Evolutionary conservation across 768 basidiomycete genomes (phyloP).

Genomic region (Jaapia argillacea): DNA sequence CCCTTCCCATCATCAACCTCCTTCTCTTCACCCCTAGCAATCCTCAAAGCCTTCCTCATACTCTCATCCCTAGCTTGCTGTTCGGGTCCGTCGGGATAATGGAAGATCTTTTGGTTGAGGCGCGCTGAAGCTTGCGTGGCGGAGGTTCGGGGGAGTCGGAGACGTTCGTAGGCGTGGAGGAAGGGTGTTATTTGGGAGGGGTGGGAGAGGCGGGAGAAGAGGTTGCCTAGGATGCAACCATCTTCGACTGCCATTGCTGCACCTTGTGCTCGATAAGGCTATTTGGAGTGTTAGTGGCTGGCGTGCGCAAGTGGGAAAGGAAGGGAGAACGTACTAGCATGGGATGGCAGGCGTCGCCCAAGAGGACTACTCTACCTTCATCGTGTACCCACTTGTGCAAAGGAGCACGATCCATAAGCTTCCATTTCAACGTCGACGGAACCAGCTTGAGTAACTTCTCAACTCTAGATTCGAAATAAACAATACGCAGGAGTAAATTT

Average conservation of each 20-base stretch:
- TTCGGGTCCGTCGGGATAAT: conserved; percentile 16
- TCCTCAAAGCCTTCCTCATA: conserved; percentile 15
- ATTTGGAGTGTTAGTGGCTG: neutral
- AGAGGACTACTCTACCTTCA: conserved; percentile 9
- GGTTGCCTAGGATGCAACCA: conserved; percentile 17
- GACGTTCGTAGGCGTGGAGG: conserved; percentile 16
- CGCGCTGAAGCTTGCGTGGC: conserved; percentile 13
- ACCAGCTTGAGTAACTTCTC: conserved; percentile 11
- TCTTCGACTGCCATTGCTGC: conserved; percentile 21
- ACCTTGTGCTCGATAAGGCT: conserved; percentile 20
- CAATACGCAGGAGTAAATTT: too few relatives aligned
- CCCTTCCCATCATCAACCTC: conserved; percentile 4
- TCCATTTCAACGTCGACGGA: conserved; percentile 13
- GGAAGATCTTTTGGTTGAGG: conserved; percentile 18
- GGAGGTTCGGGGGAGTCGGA: conserved; percentile 14
- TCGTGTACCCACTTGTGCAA: conserved; percentile 14
- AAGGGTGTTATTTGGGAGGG: conserved; percentile 13
- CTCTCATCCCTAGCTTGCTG: conserved; percentile 13
- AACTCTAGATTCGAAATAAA: conserved; percentile 4
- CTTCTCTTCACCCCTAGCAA: neutral
- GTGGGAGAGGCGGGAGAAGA: conserved; percentile 16
- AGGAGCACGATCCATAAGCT: conserved; percentile 14
- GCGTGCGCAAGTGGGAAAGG: too few relatives aligned
- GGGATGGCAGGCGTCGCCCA: conserved; percentile 16
- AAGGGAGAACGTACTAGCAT: conserved; percentile 11